Base-by-base conservation (phyloP, 768 basidiomycete species). In the Leccinum broughii region DNA sequence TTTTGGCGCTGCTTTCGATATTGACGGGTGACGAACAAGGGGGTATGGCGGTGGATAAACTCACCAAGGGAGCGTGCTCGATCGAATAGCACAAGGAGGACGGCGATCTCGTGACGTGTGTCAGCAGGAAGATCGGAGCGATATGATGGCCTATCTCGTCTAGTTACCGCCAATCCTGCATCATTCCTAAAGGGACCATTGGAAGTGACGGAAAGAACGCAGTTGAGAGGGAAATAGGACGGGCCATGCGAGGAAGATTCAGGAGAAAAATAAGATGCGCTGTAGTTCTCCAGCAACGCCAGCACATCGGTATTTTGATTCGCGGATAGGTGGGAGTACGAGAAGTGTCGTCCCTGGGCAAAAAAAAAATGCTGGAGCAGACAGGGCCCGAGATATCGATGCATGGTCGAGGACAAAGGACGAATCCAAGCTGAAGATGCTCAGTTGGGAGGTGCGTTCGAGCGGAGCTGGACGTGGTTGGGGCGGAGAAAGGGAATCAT, bases 381-480 rank as follows among this genome's bases (percentile, higher is more conserved):
- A 41, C 14, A n/a, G 24, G 44, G 11, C 44, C n/a, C 14, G 51
- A 34, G 51, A 13, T 52, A 28, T n/a, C 50, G 15, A 9, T 11
- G 10, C 24, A 59, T 26, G 41, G 41, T 3, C 3, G 39, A n/a
- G 28, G 28, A 30, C 28, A 10, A 22, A 34, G 32, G 11, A 17
- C 30, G n/a, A n/a, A 20, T 52, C 20, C 32, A 41, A n/a, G n/a
- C 32, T 50, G 6, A 26, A 14, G 5, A 35, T 59, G 48, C 22
- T 32, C 20, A 49, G 8, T 13, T 32, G 28, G 22, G 39, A 44
- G n/a, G 17, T n/a, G 50, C 53, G 72, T 75, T 75, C 58, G 74
- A 75, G 72, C 72, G 72, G 72, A 74, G 72, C 72, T 73, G 62
- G 62, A 54, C 35, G 56, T 66, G 69, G 70, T 73, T 73, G 67